Percentiles rank a stretch among this genome's conserved stretches.
Evolutionary conservation across 2,329 filamentous ascomycete genomes (phyloP).

Genomic region (Pseudocercospora cruenta): DNA sequence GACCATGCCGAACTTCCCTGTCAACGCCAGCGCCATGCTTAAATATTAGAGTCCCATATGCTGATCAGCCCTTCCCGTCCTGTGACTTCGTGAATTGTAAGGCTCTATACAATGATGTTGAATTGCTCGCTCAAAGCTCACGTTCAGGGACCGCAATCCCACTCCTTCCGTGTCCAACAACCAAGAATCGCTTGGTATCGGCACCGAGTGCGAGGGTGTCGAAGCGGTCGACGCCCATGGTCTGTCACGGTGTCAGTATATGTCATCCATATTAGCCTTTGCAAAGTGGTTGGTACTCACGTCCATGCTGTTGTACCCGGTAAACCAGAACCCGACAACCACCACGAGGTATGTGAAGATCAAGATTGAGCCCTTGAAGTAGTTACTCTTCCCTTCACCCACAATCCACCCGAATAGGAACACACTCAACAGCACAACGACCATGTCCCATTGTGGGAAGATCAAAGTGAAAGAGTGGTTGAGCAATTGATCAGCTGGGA

Average conservation of each 20-base stretch:
- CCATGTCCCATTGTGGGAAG: conserved; percentile 99
- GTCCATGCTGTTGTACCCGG: conserved; percentile 63
- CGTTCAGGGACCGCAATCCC: conserved; percentile 19
- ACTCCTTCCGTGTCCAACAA: conserved; percentile 25
- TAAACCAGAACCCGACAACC: conserved; percentile 87
- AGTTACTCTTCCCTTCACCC: conserved; percentile 98
- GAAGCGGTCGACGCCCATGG: conserved; percentile 30
- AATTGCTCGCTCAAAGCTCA: background rate
- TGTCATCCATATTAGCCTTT: background rate
- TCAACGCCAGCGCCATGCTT: background rate
- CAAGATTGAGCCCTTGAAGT: conserved; percentile 97
- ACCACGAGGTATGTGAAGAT: conserved; percentile 93
- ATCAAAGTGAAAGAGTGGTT: conserved; percentile 79
- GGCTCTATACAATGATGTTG: background rate
- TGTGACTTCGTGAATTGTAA: background rate
- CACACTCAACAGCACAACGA: conserved; percentile 92
- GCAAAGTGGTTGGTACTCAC: conserved; percentile 29
- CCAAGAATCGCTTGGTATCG: conserved; percentile 24
- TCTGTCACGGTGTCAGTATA: conserved; percentile 23
- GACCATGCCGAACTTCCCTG: background rate
- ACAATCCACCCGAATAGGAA: conserved; percentile 98
- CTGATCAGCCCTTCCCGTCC: background rate
- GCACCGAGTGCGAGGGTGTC: conserved; percentile 30
- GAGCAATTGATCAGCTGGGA: conserved; percentile 58
- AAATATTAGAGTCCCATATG: background rate